phyloP scores from a whole-genome alignment of 768 basidiomycete species.

The Mycena albidolilacea region DNA sequence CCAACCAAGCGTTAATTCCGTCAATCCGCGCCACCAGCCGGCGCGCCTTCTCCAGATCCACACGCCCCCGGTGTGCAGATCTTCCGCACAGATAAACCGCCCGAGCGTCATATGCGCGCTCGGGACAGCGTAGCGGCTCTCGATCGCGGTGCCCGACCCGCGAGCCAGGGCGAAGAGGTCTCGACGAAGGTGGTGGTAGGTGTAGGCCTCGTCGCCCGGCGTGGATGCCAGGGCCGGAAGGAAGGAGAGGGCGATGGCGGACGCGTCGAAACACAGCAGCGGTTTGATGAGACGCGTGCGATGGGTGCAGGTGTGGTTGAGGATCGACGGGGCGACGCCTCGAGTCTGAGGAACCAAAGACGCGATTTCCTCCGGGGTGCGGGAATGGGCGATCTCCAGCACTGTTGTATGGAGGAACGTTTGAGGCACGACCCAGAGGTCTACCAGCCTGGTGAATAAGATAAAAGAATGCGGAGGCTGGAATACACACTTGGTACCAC shows the following conservation, averaged over 20 bases:
- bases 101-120: constrained; percentile 12
- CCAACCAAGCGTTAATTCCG: constrained; percentile 4
- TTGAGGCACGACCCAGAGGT: background rate
- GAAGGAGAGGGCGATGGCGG: constrained; percentile 4
- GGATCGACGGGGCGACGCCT: background rate
- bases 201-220: background rate
- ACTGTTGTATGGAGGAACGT: constrained; percentile 1
- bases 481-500: constrained; percentile 1
- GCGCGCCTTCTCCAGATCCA: background rate
- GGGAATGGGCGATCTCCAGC: constrained; percentile 4
- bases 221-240: background rate
- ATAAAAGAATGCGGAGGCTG: background rate
- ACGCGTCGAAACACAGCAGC: background rate
- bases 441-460: background rate
- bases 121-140: background rate
- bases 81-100: constrained; percentile 1
- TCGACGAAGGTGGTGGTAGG: constrained; percentile 8
- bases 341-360: background rate
- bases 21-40: background rate
- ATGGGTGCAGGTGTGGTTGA: background rate
- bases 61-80: background rate
- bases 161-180: background rate
- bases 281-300: constrained; percentile 6
- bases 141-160: background rate
- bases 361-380: constrained; percentile 2